Conservation (phyloP, 257 asterid species). For the Cordia subcordata region DNA sequence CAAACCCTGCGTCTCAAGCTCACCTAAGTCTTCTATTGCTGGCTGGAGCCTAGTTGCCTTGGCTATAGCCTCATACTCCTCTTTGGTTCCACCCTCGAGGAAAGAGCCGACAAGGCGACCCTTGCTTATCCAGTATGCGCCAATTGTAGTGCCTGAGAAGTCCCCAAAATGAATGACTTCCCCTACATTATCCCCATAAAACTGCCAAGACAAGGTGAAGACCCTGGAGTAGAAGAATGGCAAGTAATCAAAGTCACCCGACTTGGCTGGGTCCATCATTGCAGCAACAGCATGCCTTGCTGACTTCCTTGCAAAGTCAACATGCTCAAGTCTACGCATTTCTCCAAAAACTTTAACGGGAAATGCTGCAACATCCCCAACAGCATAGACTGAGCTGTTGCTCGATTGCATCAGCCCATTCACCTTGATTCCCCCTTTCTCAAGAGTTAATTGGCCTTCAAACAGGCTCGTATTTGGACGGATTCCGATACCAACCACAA, state of each 20-base stretch:
- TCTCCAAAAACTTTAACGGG: constrained; percentile 67
- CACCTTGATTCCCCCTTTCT: constrained; percentile 90
- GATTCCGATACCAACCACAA: constrained; percentile 85
- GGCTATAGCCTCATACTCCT: constrained; percentile 70
- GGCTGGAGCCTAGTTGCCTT: constrained; percentile 55
- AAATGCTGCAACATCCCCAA: constrained; percentile 84
- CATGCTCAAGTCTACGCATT: constrained; percentile 84
- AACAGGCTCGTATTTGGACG: constrained; percentile 87
- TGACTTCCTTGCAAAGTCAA: constrained; percentile 71
- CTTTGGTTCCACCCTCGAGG: constrained; percentile 89
- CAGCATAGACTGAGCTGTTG: constrained; percentile 68
- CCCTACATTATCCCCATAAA: constrained; percentile 70
- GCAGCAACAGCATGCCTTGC: constrained; percentile 80
- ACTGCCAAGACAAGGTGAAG: constrained; percentile 84
- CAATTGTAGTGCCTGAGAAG: constrained; percentile 39
- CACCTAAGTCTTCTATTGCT: constrained; percentile 40
- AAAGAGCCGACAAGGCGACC: constrained; percentile 71
- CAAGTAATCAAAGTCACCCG: constrained; percentile 59
- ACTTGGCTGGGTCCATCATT: constrained; percentile 54
- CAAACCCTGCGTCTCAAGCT: constrained; percentile 61
- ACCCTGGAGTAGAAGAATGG: constrained; percentile 90
- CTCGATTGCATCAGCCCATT: constrained; percentile 76
- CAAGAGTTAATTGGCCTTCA: constrained; percentile 83
- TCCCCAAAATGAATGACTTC: constrained; percentile 77
- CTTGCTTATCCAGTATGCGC: constrained; percentile 78